Conservation (phyloP, 1,284 basidiomycete genomes). For the Meira nashicola region DNA sequence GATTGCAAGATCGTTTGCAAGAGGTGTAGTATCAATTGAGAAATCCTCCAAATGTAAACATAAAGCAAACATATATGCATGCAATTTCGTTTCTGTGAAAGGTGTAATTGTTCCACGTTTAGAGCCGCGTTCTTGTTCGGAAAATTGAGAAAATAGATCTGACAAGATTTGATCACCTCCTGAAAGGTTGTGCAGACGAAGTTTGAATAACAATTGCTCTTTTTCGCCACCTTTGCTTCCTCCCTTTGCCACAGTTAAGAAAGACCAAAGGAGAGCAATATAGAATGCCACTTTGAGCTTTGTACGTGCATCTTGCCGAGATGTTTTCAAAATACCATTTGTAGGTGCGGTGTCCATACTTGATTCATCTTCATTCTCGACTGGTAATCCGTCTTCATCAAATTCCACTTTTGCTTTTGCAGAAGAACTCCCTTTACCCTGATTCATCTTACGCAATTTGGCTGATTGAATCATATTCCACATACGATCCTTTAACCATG, state of each 20-base stretch:
- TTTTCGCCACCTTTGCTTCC: slow-evolving; percentile 15
- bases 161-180: slow-evolving; percentile 22
- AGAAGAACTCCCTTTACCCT: background rate
- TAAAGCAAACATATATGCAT: slow-evolving; percentile 44
- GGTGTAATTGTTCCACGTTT: slow-evolving; percentile 15
- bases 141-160: slow-evolving; percentile 23
- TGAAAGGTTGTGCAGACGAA: slow-evolving; percentile 17
- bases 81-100: slow-evolving; percentile 36
- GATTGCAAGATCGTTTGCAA: slow-evolving; percentile 22
- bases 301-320: slow-evolving; percentile 8
- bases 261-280: slow-evolving; percentile 22
- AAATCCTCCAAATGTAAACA: slow-evolving; percentile 47
- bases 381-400: slow-evolving; percentile 1
- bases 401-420: slow-evolving; percentile 1
- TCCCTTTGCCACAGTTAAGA: slow-evolving; percentile 13
- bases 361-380: background rate
- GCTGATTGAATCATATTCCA: slow-evolving; percentile 21
- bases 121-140: slow-evolving; percentile 21
- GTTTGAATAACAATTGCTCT: slow-evolving; percentile 17
- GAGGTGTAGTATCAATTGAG: slow-evolving; percentile 27
- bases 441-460: slow-evolving; percentile 9
- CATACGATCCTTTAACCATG: slow-evolving; percentile 23
- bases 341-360: slow-evolving; percentile 2
- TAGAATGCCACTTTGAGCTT: slow-evolving; percentile 22
- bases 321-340: slow-evolving; percentile 16